These are phyloP conservation scores for Volvox reticuliferus DNA, from an alignment of 139 green algal species.

Conservation along the genomic window DNA sequence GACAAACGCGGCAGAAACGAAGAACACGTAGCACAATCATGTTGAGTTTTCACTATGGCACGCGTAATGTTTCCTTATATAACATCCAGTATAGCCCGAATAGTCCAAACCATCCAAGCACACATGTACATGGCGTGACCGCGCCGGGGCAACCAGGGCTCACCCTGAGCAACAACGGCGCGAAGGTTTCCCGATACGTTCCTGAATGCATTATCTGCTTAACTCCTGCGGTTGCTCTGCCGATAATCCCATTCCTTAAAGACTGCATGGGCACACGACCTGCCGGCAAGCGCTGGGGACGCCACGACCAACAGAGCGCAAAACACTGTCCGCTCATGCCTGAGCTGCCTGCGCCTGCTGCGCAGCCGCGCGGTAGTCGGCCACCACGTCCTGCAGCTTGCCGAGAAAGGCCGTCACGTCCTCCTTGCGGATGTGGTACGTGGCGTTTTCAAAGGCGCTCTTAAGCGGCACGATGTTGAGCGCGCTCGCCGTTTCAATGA, in stretches of 20 bases:
- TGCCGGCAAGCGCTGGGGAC: neutral
- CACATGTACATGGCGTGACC: neutral
- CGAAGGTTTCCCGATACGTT: neutral
- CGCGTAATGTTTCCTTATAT: neutral
- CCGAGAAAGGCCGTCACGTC: conserved; percentile 21
- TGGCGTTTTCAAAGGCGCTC: conserved; percentile 51
- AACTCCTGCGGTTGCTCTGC: neutral
- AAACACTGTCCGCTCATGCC: neutral
- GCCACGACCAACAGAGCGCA: neutral
- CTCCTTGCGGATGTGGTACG: conserved; percentile 47
- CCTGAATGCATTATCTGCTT: neutral
- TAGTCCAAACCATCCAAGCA: neutral
- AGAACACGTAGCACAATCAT: neutral
- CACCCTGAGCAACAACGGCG: conserved; percentile 1
- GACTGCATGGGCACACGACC: neutral
- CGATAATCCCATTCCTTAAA: neutral
- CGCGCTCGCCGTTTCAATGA: conserved; percentile 44
- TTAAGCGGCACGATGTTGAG: conserved; percentile 20
- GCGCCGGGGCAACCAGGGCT: neutral
- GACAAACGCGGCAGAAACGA: neutral
- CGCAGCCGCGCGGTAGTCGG: neutral
- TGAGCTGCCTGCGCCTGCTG: conserved; percentile 18
- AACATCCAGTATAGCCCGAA: neutral
- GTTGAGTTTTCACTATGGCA: neutral
- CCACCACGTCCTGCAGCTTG: conserved; percentile 40